Evolutionary conservation across 352 stramenopile species (phyloP), one percentile per base, ranked within the genome.

Genomic region (Phytophthora vignae): DNA sequence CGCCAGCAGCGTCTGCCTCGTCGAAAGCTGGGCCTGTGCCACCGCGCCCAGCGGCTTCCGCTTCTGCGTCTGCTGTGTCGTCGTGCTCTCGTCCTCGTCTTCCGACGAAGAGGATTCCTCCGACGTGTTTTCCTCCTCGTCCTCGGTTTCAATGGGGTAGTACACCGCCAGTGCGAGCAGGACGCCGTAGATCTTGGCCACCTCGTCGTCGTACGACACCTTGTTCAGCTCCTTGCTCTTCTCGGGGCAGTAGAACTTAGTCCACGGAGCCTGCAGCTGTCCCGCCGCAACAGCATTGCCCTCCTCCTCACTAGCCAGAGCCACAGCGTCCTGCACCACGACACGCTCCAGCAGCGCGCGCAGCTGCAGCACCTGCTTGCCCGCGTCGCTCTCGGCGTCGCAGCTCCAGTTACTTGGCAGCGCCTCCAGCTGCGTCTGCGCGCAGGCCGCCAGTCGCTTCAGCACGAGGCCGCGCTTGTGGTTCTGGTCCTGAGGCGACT

Each of bases 111-210:
- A 81, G 8, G 75, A 83, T 15, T 88, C 79, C n/a, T 69, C 72
- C 38, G 75, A 82, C 54, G 69, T 82, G 48, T 25, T 25, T 25
- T 80, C 71, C 54, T 82, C 79, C 22, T 68, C 69, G 21, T 70
- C 74, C 5, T 83, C 70, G 2, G 76, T 69, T 17, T 81, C 69
- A 9, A 92, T 69, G 0, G 85, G 85, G 63, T 84, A 92, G 31
- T 82, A 77, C 22, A 92, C 63, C 2, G 79, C 81, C 55, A 92
- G 71, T 27, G 78, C 62, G 22, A 89, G 57, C 36, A 89, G 38
- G 3, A 65, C 60, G 1, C 81, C 85, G 55, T 83, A 89, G 10
- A 90, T 69, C 60, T 84, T 82, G 38, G 85, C 85, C 42, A 87
- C 69, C 42, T 88, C 83, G 3, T 69, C 67, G 17, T 83, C 71